These are phyloP conservation scores for Emergomyces pasteurianus DNA, from an alignment of 2,329 filamentous ascomycete genomes.

Conservation along the genomic window DNA sequence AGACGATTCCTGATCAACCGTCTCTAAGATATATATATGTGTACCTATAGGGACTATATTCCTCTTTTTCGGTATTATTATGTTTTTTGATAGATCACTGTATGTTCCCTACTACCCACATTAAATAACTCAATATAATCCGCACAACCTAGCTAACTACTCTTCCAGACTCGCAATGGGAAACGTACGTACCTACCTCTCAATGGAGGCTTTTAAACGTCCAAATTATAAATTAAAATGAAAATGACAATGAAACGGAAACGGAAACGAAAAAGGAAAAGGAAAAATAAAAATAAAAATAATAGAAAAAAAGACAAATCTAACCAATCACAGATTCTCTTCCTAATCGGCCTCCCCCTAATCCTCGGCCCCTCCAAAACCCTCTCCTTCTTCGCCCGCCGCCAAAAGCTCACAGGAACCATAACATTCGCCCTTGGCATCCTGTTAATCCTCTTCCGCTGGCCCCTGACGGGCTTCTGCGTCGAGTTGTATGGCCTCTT, in stretches of 20 bases:
- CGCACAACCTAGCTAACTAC: neutral
- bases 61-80: conserved; percentile 80
- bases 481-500: conserved; percentile 90
- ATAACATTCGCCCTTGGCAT: conserved; percentile 78
- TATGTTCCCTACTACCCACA: conserved; percentile 37
- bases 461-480: conserved; percentile 82
- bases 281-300: no score
- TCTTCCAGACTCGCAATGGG: conserved; percentile 78
- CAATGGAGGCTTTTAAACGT: no score
- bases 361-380: conserved; percentile 92
- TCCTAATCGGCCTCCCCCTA: conserved; percentile 89
- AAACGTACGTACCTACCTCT: conserved; percentile 63
- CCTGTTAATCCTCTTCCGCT: conserved; percentile 71
- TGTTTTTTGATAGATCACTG: conserved; percentile 98
- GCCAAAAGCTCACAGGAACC: conserved; percentile 85
- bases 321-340: conserved; percentile 60
- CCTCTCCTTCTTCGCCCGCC: conserved; percentile 82
- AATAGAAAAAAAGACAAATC: neutral
- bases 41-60: conserved; percentile 73
- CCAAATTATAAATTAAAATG: no score
- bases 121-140: conserved; percentile 1
- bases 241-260: no score
- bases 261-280: no score
- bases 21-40: neutral
- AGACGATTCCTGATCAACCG: neutral